These are phyloP conservation scores for Ophiocordyceps camponoti-saundersi DNA, from an alignment of 2,329 filamentous ascomycete genomes.

Conservation along the genomic window DNA sequence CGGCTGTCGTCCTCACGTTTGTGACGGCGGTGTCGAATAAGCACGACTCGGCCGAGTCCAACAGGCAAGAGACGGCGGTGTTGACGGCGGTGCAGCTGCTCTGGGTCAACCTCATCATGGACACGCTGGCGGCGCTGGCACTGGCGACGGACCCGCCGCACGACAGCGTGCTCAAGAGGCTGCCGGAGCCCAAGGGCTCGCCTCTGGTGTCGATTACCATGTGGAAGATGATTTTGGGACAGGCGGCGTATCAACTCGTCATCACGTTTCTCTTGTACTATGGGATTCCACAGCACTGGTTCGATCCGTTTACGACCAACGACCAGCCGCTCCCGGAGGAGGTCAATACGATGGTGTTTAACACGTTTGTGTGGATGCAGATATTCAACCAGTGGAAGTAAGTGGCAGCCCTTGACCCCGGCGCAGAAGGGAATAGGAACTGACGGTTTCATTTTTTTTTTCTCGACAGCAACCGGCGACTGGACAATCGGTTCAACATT, in stretches of 20 bases:
- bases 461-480: slow-evolving; percentile 54
- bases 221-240: slow-evolving; percentile 99
- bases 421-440: too few species aligned
- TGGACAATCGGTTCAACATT: slow-evolving; percentile 92
- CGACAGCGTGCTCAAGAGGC: slow-evolving; percentile 62
- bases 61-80: slow-evolving; percentile 50
- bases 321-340: slow-evolving; percentile 21
- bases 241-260: slow-evolving; percentile 76
- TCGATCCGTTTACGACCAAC: slow-evolving; percentile 29
- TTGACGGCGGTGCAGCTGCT: slow-evolving; percentile 80
- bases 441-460: too few species aligned
- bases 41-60: slow-evolving; percentile 22
- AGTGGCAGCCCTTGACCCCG: slow-evolving; percentile 17
- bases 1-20: slow-evolving; percentile 74
- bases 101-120: slow-evolving; percentile 97
- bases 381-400: slow-evolving; percentile 97
- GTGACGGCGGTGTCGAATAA: slow-evolving; percentile 50
- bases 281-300: slow-evolving; percentile 29
- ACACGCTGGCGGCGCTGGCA: slow-evolving; percentile 79
- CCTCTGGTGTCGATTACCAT: slow-evolving; percentile 70
- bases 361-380: slow-evolving; percentile 99
- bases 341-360: slow-evolving; percentile 77
- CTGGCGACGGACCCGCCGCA: slow-evolving; percentile 83
- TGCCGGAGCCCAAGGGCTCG: slow-evolving; percentile 40
- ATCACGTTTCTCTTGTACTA: slow-evolving; percentile 73